Percentiles rank a stretch among this genome's conserved stretches.
Conservation (phyloP, 2,329 filamentous ascomycete genomes). For the Sporothrix inflata region DNA sequence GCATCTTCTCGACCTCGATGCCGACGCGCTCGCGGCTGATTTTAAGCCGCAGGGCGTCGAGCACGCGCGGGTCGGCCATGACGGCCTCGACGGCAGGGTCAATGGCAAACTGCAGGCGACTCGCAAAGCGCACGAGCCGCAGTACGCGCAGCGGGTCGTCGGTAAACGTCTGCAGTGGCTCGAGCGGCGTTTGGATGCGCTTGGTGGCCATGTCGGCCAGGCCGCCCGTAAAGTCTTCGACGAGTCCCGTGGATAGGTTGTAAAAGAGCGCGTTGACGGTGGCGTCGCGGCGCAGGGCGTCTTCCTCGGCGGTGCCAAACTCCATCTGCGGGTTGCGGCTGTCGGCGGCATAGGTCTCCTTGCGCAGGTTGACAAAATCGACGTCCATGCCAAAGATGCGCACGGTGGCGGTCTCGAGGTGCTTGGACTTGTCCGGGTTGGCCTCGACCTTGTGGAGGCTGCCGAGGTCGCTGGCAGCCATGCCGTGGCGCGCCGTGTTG, state of each 20-base stretch:
- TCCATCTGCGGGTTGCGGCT: conserved; percentile 91
- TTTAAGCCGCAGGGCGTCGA: conserved; percentile 77
- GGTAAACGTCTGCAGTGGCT: conserved; percentile 88
- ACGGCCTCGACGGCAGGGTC: conserved; percentile 67
- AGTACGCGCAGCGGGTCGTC: conserved; percentile 90
- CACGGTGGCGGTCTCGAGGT: conserved; percentile 88
- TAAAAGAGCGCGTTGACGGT: conserved; percentile 97
- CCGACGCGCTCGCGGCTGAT: conserved; percentile 92
- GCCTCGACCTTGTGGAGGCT: conserved; percentile 85
- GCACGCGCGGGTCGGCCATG: conserved; percentile 80
- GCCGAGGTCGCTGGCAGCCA: conserved; percentile 64
- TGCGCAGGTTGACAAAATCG: conserved; percentile 91
- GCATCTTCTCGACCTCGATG: conserved; percentile 87
- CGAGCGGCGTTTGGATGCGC: conserved; percentile 81
- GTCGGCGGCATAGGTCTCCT: conserved; percentile 86
- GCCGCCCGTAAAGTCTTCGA: conserved; percentile 87
- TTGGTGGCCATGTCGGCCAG: conserved; percentile 72
- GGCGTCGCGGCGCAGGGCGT: conserved; percentile 85
- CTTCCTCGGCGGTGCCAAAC: conserved; percentile 89
- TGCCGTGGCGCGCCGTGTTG: conserved; percentile 63
- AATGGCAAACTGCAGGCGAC: conserved; percentile 78
- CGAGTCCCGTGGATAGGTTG: conserved; percentile 75
- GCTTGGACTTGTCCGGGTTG: conserved; percentile 96
- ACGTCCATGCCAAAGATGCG: conserved; percentile 84
- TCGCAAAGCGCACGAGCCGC: conserved; percentile 86